Percentiles rank a stretch among this genome's conserved stretches.
Evolutionary conservation across 1,284 basidiomycete genomes (phyloP).

Genomic region (Stygiomarasmius scandens): DNA sequence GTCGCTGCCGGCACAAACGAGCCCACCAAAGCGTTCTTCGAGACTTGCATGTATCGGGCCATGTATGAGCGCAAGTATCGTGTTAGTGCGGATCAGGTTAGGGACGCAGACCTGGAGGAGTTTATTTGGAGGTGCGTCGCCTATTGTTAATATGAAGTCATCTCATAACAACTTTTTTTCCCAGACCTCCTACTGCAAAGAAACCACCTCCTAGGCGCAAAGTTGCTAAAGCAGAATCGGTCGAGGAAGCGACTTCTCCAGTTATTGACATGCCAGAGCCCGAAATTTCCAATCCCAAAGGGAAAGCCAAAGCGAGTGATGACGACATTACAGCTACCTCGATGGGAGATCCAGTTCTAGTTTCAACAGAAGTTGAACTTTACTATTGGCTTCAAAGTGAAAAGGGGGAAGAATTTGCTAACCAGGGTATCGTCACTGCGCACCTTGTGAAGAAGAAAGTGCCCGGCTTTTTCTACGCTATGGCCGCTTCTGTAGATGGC

Average conservation of each 20-base stretch:
- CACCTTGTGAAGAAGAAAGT: conserved; percentile 58
- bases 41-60: conserved; percentile 91
- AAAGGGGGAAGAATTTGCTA: conserved; percentile 56
- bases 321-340: conserved; percentile 1
- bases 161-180: conserved; percentile 1
- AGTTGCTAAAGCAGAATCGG: conserved; percentile 19
- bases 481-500: conserved; percentile 53
- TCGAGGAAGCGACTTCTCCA: conserved; percentile 7
- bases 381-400: conserved; percentile 76
- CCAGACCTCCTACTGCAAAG: conserved; percentile 37
- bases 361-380: conserved; percentile 48
- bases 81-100: conserved; percentile 67
- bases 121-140: conserved; percentile 75
- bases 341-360: conserved; percentile 4
- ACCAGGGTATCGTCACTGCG: conserved; percentile 74
- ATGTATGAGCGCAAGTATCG: conserved; percentile 93
- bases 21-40: conserved; percentile 86
- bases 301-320: conserved; percentile 13
- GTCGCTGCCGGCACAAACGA: conserved; percentile 79
- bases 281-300: conserved; percentile 3
- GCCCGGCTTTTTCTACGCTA: conserved; percentile 66
- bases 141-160: conserved; percentile 2
- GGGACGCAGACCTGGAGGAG: conserved; percentile 71
- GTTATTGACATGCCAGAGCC: not conserved
- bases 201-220: conserved; percentile 26